Evolutionary conservation across 225 moss, liverwort and hornwort species (phyloP).

Genomic region (Marchantia polymorpha): DNA sequence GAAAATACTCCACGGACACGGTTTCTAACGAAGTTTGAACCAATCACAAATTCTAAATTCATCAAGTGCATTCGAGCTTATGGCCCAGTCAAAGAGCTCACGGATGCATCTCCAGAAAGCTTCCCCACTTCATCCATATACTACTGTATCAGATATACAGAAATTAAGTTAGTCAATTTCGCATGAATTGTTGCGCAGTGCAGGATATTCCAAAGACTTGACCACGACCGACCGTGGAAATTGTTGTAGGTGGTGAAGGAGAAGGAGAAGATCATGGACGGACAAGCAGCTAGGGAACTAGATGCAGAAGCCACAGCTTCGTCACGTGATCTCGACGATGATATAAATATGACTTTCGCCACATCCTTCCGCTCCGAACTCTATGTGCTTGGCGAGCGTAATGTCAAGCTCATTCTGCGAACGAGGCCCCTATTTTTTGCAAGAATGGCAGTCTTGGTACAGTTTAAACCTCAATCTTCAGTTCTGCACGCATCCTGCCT

Average conservation of each 20-base stretch:
- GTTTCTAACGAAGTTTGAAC: too few species aligned
- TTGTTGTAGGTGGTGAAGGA: slow-evolving; percentile 19
- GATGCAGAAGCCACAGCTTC: slow-evolving; percentile 8
- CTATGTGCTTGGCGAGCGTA: slow-evolving; percentile 15
- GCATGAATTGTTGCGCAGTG: background rate
- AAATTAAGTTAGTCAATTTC: too few species aligned
- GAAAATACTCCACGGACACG: too few species aligned
- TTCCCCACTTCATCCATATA: too few species aligned
- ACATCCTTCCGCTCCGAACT: slow-evolving; percentile 9
- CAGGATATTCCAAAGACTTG: background rate
- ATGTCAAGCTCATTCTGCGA: slow-evolving; percentile 17
- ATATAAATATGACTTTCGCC: slow-evolving; percentile 6
- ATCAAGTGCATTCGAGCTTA: too few species aligned
- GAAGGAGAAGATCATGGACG: slow-evolving; percentile 19
- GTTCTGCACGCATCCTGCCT: too few species aligned
- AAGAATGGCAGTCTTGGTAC: slow-evolving; percentile 20
- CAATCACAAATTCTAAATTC: too few species aligned
- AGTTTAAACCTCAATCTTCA: background rate
- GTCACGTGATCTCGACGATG: background rate
- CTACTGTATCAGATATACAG: too few species aligned
- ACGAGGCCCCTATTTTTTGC: slow-evolving; percentile 10
- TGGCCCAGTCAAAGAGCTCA: too few species aligned
- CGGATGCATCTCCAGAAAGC: too few species aligned
- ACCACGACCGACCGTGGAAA: background rate
- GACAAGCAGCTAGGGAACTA: slow-evolving; percentile 21